These are phyloP conservation scores for Linum lewisii DNA, from an alignment of 345 rosid genomes.

Conservation along the genomic window DNA sequence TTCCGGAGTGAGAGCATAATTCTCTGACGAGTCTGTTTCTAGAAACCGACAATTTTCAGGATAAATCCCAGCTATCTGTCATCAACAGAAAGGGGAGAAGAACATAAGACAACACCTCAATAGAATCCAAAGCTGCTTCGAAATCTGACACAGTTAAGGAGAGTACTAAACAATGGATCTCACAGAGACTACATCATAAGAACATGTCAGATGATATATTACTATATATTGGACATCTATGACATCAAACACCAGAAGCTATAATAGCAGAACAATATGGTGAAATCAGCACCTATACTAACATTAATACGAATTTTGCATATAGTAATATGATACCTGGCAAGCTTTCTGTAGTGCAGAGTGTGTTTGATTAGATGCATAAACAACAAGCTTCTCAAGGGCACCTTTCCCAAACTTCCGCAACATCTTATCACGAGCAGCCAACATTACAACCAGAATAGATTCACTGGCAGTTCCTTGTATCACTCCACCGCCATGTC, in stretches of 20 bases:
- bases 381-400: slow-evolving; percentile 69
- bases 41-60: slow-evolving; percentile 63
- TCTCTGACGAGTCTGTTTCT: slow-evolving; percentile 51
- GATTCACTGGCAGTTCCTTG: slow-evolving; percentile 97
- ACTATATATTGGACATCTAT: background rate
- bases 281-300: too few relatives aligned
- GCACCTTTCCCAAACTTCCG: slow-evolving; percentile 45
- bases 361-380: slow-evolving; percentile 86
- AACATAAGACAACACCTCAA: background rate
- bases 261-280: too few relatives aligned
- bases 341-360: slow-evolving; percentile 76
- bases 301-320: background rate
- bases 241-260: background rate
- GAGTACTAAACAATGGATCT: too few relatives aligned
- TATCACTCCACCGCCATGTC: slow-evolving; percentile 86
- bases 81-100: slow-evolving; percentile 9
- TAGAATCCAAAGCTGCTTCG: background rate
- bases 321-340: slow-evolving; percentile 37
- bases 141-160: too few relatives aligned
- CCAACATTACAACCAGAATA: slow-evolving; percentile 59
- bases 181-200: background rate
- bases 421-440: slow-evolving; percentile 64
- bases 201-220: background rate
- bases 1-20: slow-evolving; percentile 58
- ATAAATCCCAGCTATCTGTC: slow-evolving; percentile 72